Conservation (phyloP, 371 early-diverging fungal species). For the Syncephalastrum racemosum region DNA sequence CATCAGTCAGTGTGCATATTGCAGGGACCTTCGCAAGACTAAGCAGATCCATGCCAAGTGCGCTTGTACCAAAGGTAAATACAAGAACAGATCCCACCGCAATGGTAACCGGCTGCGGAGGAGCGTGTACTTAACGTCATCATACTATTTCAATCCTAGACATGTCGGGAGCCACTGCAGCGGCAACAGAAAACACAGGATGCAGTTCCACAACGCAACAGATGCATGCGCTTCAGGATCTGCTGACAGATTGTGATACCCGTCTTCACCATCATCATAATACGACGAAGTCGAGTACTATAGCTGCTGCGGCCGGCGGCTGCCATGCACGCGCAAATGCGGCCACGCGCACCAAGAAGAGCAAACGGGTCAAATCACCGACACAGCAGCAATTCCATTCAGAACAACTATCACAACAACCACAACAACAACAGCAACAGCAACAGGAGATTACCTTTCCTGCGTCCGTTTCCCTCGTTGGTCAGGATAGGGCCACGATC, state of each 20-base stretch:
- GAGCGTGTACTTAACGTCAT: too few species aligned
- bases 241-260: too few species aligned
- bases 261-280: background rate
- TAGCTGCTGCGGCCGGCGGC: background rate
- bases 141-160: background rate
- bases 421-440: constrained; percentile 3
- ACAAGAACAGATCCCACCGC: too few species aligned
- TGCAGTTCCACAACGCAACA: background rate
- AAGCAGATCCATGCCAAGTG: constrained; percentile 31
- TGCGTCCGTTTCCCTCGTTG: background rate
- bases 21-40: constrained; percentile 29
- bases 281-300: background rate
- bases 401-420: background rate
- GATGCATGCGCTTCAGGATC: background rate
- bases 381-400: background rate
- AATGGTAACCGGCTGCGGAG: too few species aligned
- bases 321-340: background rate
- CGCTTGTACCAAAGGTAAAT: constrained; percentile 15
- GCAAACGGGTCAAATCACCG: background rate
- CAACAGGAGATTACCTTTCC: background rate
- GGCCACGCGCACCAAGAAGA: background rate
- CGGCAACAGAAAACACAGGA: background rate
- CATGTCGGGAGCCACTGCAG: constrained; percentile 1
- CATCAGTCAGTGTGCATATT: constrained; percentile 25
- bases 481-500: background rate